Evolutionary conservation across 2,329 filamentous ascomycete species (phyloP).

Genomic region (Diaporthe citri): DNA sequence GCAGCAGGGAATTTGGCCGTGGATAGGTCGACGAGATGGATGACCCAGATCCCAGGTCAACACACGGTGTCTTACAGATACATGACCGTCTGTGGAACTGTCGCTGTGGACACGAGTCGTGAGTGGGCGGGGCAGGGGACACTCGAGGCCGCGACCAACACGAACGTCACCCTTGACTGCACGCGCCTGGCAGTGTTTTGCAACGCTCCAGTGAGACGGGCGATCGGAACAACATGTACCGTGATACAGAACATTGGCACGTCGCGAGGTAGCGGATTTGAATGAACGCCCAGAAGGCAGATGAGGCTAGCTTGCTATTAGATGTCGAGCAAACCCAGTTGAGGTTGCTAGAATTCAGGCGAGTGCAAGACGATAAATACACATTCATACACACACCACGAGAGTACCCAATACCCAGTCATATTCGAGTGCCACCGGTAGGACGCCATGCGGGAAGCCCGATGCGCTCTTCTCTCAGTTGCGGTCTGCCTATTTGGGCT

Average conservation of each 20-base stretch:
- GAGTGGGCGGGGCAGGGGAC: neutral
- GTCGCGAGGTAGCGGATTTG: neutral
- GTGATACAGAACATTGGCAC: neutral
- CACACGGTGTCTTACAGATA: neutral
- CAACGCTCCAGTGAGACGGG: neutral
- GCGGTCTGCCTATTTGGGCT: neutral
- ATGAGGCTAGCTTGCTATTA: neutral
- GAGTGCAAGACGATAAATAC: neutral
- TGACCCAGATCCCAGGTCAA: neutral
- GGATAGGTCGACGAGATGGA: neutral
- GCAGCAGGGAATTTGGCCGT: neutral
- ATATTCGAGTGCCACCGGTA: neutral
- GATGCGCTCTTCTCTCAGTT: neutral
- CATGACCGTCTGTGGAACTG: neutral
- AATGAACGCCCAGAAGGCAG: neutral
- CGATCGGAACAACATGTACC: neutral
- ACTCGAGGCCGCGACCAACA: neutral
- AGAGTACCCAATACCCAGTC: neutral
- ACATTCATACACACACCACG: neutral
- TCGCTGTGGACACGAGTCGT: neutral
- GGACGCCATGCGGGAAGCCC: neutral
- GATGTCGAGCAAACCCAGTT: neutral
- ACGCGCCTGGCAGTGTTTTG: neutral
- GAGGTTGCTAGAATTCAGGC: neutral
- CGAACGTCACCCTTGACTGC: neutral